A percentile compares a stretch with the other conserved stretches of the same genome.
Evolutionary conservation across 257 asterid genomes (phyloP).

Genomic region (Solanum clarkiae): DNA sequence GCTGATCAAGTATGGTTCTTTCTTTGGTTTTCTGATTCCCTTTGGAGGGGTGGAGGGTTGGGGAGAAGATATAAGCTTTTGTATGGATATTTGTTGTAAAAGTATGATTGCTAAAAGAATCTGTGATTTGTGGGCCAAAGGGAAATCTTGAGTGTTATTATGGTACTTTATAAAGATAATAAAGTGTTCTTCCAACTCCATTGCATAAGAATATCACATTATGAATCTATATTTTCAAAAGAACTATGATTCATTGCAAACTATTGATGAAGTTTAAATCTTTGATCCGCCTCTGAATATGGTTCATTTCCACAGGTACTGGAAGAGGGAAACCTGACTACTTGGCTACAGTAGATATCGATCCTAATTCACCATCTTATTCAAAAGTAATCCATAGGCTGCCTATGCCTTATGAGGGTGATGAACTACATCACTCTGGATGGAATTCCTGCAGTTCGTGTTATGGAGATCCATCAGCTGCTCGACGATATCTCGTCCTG

Average conservation of each 20-base stretch:
- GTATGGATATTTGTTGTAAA: not conserved
- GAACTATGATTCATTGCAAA: not conserved
- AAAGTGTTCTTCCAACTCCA: not conserved
- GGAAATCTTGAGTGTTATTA: not conserved
- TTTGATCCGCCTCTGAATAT: not conserved
- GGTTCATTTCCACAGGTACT: slow-evolving; percentile 30
- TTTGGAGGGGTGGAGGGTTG: not conserved
- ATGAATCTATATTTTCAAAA: not conserved
- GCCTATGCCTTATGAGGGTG: slow-evolving; percentile 78
- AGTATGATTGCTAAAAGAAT: not conserved
- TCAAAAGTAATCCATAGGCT: slow-evolving; percentile 80
- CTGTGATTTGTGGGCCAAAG: not conserved
- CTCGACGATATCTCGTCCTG: slow-evolving; percentile 71
- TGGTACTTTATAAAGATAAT: not conserved
- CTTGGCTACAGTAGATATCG: slow-evolving; percentile 79
- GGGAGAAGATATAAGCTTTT: not conserved
- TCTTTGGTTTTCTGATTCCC: not conserved
- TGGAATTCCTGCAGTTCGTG: slow-evolving; percentile 99
- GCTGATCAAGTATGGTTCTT: not conserved
- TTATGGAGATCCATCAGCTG: slow-evolving; percentile 60
- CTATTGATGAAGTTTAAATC: not conserved
- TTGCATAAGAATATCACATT: not conserved
- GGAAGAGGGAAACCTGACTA: slow-evolving; percentile 89
- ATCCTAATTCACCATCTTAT: slow-evolving; percentile 79
- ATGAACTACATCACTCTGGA: slow-evolving; percentile 92